A percentile compares a stretch with the other conserved stretches of the same genome.
phyloP scores from a whole-genome alignment of 192 early-diverging fungal genomes.

The Coemansia sp. region DNA sequence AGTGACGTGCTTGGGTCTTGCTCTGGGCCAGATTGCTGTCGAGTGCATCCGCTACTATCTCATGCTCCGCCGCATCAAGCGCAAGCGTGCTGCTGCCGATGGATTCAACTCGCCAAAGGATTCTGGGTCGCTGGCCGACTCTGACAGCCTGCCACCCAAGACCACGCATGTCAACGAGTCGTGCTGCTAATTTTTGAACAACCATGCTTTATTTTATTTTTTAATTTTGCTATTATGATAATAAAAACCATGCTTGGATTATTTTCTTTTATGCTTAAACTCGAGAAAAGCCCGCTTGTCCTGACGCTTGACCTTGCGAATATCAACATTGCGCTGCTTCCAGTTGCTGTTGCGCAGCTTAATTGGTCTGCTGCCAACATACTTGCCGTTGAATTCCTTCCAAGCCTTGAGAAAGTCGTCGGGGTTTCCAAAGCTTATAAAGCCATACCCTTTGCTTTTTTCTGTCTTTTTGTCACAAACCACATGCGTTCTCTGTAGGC shows the following conservation, averaged over 20 bases:
- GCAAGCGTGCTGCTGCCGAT: neutral
- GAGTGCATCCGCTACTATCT: slow-evolving; percentile 39
- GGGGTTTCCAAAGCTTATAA: slow-evolving; percentile 87
- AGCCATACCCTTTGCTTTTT: slow-evolving; percentile 93
- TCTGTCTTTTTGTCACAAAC: slow-evolving; percentile 80
- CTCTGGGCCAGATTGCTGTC: slow-evolving; percentile 46
- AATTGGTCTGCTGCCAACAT: slow-evolving; percentile 92
- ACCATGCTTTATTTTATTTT: neutral
- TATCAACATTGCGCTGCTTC: slow-evolving; percentile 86
- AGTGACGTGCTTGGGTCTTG: slow-evolving; percentile 38
- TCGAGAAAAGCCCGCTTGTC: slow-evolving; percentile 45
- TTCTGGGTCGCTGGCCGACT: slow-evolving; percentile 14
- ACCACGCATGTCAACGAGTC: slow-evolving; percentile 38
- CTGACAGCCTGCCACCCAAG: slow-evolving; percentile 9
- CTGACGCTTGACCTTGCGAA: slow-evolving; percentile 50
- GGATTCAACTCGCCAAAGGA: slow-evolving; percentile 16
- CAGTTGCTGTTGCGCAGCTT: slow-evolving; percentile 91
- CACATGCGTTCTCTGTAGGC: slow-evolving; percentile 78
- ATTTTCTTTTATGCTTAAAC: slow-evolving; percentile 32
- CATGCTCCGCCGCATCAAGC: slow-evolving; percentile 30
- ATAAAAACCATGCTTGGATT: neutral
- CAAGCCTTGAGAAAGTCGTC: slow-evolving; percentile 91
- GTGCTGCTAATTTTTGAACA: slow-evolving; percentile 31
- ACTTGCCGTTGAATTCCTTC: slow-evolving; percentile 97
- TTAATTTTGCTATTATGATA: neutral